Evolutionary conservation across 73 alveolate genomes (phyloP), one percentile per base, ranked within the genome.

Genomic region (Urostyla sp.): DNA sequence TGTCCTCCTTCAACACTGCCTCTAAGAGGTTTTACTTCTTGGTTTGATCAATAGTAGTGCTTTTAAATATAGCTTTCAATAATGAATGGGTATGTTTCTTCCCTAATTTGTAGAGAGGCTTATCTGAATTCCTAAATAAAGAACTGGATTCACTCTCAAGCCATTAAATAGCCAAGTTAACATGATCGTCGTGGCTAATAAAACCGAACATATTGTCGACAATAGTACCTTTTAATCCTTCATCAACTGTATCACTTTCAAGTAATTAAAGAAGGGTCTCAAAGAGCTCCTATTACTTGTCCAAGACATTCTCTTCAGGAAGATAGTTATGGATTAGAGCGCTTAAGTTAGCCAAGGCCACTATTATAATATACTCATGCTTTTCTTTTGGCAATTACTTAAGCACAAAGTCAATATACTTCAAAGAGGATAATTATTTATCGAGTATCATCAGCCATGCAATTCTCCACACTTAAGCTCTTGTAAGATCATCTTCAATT

Each of bases 381-480:
- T 32, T 49, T 46, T 80, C 90, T 23, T 80, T 38, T 8, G 52
- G 38, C 2, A 80, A n/a, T 34, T 80, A 40, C 18, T 49, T 48
- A 30, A 63, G 26, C 0, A 48, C 43, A 31, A 80, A 49, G 48
- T 57, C 67, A 15, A 80, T 26, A 46, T 66, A 63, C 35, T 63
- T 60, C 7, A 72, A 45, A 20, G 90, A 80, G 35, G 56, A 28
- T 8, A 80, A 5, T 44, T 80, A 43, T 18, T 63, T 60, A 28
- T 46, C 74, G 28, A 67, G 46, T 13, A 80, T 74, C 59, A 66
- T 20, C 20, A 26, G n/a, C 67, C 77, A 43, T 18, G 67, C 27
- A 35, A 18, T 50, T 24, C 81, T 61, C 84, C 84, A 66, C 28
- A 80, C 77, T 20, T 43, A 24, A 8, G 75, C 31, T 50, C 90